A percentile compares a stretch with the other conserved stretches of the same genome.
Evolutionary conservation across 768 basidiomycete species (phyloP).

Genomic region (Coprinopsis strossmayeri): DNA sequence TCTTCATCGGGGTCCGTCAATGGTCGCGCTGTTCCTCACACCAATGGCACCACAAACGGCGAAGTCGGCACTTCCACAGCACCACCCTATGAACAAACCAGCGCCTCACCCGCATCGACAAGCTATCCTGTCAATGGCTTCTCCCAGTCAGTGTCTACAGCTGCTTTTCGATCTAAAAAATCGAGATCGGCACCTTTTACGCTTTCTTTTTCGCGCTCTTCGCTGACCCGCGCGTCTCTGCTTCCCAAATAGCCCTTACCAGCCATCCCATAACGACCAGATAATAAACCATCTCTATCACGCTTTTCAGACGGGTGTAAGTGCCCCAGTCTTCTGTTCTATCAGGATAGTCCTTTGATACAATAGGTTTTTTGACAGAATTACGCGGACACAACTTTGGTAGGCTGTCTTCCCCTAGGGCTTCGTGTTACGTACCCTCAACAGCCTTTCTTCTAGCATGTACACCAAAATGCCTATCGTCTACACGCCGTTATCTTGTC

Average conservation of each 20-base stretch:
- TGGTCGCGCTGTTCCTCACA: constrained; percentile 41
- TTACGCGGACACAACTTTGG: constrained; percentile 76
- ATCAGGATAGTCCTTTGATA: constrained; percentile 2
- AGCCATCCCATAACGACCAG: constrained; percentile 66
- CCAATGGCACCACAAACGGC: constrained; percentile 42
- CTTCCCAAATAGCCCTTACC: constrained; percentile 36
- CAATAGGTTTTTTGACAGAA: constrained; percentile 39
- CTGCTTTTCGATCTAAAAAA: constrained; percentile 3
- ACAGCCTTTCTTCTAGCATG: constrained; percentile 41
- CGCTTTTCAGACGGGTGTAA: constrained; percentile 74
- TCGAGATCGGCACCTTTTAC: constrained; percentile 3
- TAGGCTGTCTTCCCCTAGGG: constrained; percentile 28
- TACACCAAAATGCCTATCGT: constrained; percentile 67
- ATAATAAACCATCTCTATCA: constrained; percentile 76
- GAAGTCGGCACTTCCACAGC: constrained; percentile 30
- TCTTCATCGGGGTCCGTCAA: constrained; percentile 41
- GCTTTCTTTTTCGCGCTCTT: constrained; percentile 6
- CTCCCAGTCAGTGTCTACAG: constrained; percentile 52
- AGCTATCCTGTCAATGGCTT: constrained; percentile 49
- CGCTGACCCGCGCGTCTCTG: constrained; percentile 10
- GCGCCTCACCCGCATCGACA: constrained; percentile 32
- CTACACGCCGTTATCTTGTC: constrained; percentile 84
- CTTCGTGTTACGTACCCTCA: constrained; percentile 2
- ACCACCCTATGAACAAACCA: constrained; percentile 27
- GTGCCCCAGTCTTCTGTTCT: constrained; percentile 23